These are phyloP conservation scores for Coemansia sp. DNA, from an alignment of 371 early-diverging fungal species.

Conservation along the genomic window DNA sequence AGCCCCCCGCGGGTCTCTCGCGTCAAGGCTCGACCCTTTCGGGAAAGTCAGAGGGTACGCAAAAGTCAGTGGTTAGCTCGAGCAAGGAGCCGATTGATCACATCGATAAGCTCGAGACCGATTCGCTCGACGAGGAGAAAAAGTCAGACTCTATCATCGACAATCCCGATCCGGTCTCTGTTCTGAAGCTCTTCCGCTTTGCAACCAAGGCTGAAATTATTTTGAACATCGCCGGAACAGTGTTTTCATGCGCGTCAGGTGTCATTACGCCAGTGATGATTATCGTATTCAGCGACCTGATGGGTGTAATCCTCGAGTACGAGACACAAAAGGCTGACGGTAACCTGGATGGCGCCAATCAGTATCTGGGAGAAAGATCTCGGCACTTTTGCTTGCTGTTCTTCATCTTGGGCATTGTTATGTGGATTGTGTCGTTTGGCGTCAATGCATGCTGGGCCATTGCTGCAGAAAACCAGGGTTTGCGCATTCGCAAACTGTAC, in stretches of 20 bases:
- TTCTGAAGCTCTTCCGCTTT: slow-evolving; percentile 50
- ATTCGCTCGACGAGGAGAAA: background rate
- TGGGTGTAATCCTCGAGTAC: slow-evolving; percentile 20
- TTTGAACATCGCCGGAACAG: slow-evolving; percentile 43
- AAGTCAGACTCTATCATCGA: background rate
- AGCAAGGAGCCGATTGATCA: background rate
- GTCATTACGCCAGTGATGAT: slow-evolving; percentile 47
- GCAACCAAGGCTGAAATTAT: slow-evolving; percentile 43
- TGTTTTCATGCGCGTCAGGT: slow-evolving; percentile 51
- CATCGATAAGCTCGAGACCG: slow-evolving; percentile 8
- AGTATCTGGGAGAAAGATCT: slow-evolving; percentile 22
- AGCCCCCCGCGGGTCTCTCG: background rate
- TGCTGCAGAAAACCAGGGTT: slow-evolving; percentile 61
- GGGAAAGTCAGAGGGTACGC: slow-evolving; percentile 1
- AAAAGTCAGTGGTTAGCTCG: background rate
- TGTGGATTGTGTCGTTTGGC: slow-evolving; percentile 46
- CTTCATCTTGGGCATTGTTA: slow-evolving; percentile 33
- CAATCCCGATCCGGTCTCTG: slow-evolving; percentile 14
- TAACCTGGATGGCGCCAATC: slow-evolving; percentile 15
- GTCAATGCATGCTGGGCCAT: slow-evolving; percentile 57
- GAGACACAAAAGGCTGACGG: background rate
- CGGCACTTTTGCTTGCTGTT: slow-evolving; percentile 42
- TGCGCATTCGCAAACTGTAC: slow-evolving; percentile 57
- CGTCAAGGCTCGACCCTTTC: background rate
- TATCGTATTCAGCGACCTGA: slow-evolving; percentile 37